Conservation (phyloP, 2,329 filamentous ascomycete species). For the Simplicillium aogashimaense region DNA sequence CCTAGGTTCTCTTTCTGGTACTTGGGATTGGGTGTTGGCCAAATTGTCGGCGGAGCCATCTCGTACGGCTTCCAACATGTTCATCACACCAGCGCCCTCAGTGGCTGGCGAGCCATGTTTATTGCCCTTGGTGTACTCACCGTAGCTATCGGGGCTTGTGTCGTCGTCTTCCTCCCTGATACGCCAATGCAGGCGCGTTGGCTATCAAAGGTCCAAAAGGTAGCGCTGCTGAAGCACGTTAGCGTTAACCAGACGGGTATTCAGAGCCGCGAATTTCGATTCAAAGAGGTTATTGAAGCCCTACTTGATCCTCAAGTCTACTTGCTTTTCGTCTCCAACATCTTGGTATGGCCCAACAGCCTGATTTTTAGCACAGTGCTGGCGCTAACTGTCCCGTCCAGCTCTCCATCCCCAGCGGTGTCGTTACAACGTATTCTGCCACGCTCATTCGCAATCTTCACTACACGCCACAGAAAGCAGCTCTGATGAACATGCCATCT, state of each 20-base stretch:
- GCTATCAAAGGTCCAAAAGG: constrained; percentile 21
- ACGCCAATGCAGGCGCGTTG: constrained; percentile 32
- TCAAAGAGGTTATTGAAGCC: constrained; percentile 14
- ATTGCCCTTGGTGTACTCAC: constrained; percentile 32
- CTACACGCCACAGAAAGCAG: constrained; percentile 31
- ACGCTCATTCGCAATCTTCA: constrained; percentile 40
- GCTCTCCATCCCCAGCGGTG: constrained; percentile 41
- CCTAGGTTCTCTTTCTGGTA: constrained; percentile 8
- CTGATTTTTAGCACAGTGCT: background rate
- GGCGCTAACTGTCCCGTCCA: constrained; percentile 7
- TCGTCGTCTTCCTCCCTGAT: constrained; percentile 32
- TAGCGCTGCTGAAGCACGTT: constrained; percentile 6
- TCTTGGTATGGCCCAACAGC: constrained; percentile 24
- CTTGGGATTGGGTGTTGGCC: constrained; percentile 6
- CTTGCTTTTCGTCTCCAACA: constrained; percentile 35
- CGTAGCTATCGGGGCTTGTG: constrained; percentile 24
- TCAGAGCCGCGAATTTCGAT: constrained; percentile 2
- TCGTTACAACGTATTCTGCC: constrained; percentile 44
- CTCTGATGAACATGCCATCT: constrained; percentile 45
- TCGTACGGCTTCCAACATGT: constrained; percentile 13
- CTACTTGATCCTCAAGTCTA: constrained; percentile 37
- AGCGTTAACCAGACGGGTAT: constrained; percentile 7
- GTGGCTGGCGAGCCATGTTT: constrained; percentile 35
- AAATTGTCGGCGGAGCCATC: constrained; percentile 26
- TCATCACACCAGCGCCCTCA: constrained; percentile 20